Percentiles rank a stretch among this genome's conserved stretches.
These are phyloP conservation scores for Plantago ovata DNA, from an alignment of 257 asterid species.

Conservation along the genomic window DNA sequence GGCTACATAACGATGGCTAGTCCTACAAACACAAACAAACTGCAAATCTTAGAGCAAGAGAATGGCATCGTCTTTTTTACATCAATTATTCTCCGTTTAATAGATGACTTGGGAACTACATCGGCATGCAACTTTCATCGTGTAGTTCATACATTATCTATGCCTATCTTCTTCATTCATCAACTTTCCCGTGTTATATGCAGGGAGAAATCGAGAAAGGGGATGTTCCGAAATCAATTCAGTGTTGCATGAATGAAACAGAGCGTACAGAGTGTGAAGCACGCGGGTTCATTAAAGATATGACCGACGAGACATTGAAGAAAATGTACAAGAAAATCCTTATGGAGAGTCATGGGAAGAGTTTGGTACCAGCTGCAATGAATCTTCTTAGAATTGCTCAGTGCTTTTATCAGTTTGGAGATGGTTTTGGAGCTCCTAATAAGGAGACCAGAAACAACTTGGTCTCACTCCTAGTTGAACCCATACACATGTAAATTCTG, in stretches of 20 bases:
- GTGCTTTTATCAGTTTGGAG: constrained; percentile 40
- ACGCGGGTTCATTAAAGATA: constrained; percentile 22
- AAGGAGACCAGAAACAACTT: constrained; percentile 31
- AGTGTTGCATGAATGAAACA: constrained; percentile 42
- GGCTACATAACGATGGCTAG: constrained; percentile 31
- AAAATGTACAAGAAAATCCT: constrained; percentile 33
- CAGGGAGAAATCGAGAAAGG: constrained; percentile 48
- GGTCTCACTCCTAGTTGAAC: too few relatives aligned
- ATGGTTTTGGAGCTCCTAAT: constrained; percentile 46
- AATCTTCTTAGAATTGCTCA: constrained; percentile 39
- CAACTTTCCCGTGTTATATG: not conserved
- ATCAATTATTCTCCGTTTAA: constrained; percentile 40
- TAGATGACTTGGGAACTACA: constrained; percentile 49
- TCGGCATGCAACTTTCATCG: constrained; percentile 27
- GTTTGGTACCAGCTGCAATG: constrained; percentile 28
- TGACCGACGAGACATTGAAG: constrained; percentile 28
- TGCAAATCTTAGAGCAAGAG: constrained; percentile 24
- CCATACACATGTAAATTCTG: too few relatives aligned
- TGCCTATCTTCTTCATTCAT: too few relatives aligned
- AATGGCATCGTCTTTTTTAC: constrained; percentile 32
- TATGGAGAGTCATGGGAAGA: constrained; percentile 23
- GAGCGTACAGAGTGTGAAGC: constrained; percentile 43
- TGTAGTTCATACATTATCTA: too few relatives aligned
- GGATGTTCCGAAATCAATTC: constrained; percentile 42
- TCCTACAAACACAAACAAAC: constrained; percentile 27